Base-by-base conservation (phyloP, 495 filamentous ascomycete genomes). In the Aspergillus bridgeri region DNA sequence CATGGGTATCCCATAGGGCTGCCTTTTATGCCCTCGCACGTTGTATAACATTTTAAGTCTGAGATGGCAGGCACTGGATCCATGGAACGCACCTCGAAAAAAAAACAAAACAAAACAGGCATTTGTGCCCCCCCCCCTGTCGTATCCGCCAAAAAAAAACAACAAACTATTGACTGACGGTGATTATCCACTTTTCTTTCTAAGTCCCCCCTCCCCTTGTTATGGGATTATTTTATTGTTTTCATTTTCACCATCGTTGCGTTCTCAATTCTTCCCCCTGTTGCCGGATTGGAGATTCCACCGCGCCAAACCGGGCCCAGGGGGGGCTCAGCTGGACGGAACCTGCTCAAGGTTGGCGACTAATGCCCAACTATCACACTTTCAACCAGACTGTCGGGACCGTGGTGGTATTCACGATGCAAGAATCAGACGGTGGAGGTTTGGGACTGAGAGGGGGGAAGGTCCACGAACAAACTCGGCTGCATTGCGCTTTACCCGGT, bases 331-430 rank as follows among this genome's bases (percentile, higher is more conserved):
- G 51, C 48, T 59, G 53, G 48, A 59, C 33, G 60, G 50, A 51
- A 42, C 29, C 6, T 49, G 60, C 63, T 57, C 45, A 56, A 56
- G 53, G 51, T 57, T 65, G 53, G 47, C 55, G 46, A 58, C 64
- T 66, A 66, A 66, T 66, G 64, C 64, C 58, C 42, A 61, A 62
- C 58, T 63, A 66, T 63, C 58, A 66, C 64, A 61, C 60, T 46
- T 47, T 63, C 57, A 59, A 21, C 64, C 64, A 66, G 58, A 66
- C 58, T 66, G 64, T 66, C 64, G 64, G 64, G 64, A 59, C 64
- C 64, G 49, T 55, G 46, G 58, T 53, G 53, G 55, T 59, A 56
- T 61, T 61, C 48, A 42, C 11, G 57, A 43, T 54, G 63, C 56
- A 53, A 53, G 63, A 57, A 57, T 61, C 59, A 45, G 33, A 24